Percentiles rank a stretch among this genome's conserved stretches.
phyloP scores from a whole-genome alignment of 495 filamentous ascomycete genomes.

The Bacidia gigantensis region DNA sequence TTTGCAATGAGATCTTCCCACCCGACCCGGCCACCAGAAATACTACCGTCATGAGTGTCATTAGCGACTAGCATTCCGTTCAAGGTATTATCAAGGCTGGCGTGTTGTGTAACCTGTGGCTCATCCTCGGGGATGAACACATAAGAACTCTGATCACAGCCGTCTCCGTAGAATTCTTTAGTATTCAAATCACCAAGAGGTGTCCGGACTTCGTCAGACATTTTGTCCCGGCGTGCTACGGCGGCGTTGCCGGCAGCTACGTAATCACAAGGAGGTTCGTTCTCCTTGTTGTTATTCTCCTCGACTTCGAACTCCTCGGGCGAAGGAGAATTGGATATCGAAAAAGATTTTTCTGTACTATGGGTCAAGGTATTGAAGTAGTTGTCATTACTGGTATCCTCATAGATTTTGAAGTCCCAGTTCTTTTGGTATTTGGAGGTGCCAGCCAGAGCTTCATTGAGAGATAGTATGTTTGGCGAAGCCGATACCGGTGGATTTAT shows the following conservation, averaged over 20 bases:
- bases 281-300: neutral
- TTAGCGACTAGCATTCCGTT: slow-evolving; percentile 3
- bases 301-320: neutral
- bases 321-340: neutral
- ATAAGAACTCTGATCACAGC: slow-evolving; percentile 46
- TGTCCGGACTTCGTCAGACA: slow-evolving; percentile 42
- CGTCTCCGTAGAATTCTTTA: slow-evolving; percentile 58
- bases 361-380: slow-evolving; percentile 86
- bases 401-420: slow-evolving; percentile 93
- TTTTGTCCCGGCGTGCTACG: slow-evolving; percentile 24
- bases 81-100: slow-evolving; percentile 13
- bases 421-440: slow-evolving; percentile 15
- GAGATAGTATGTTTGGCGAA: slow-evolving; percentile 50
- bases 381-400: slow-evolving; percentile 79
- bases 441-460: slow-evolving; percentile 62
- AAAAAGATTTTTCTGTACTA: slow-evolving; percentile 32
- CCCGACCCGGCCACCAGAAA: slow-evolving; percentile 1
- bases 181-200: slow-evolving; percentile 59
- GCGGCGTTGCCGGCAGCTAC: neutral
- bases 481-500: slow-evolving; percentile 40
- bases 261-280: neutral
- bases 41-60: neutral
- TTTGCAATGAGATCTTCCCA: slow-evolving; percentile 13
- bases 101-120: slow-evolving; percentile 19
- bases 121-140: slow-evolving; percentile 47